Percentiles rank a stretch among this genome's conserved stretches.
Evolutionary conservation across 1,139 yeast genomes (phyloP).

Genomic region (Blastobotrys buckinghamii): DNA sequence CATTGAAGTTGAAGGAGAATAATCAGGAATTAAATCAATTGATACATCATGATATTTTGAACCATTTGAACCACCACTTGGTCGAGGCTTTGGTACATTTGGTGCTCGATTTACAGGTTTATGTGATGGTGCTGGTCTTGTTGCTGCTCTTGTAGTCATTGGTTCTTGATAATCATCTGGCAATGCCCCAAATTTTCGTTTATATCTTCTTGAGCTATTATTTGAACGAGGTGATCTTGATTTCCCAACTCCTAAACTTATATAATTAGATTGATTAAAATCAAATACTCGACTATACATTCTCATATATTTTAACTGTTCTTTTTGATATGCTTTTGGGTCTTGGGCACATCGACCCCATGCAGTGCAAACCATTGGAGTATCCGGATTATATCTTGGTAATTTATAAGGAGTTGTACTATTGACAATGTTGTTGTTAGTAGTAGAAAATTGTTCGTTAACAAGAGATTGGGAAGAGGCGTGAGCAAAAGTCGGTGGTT

Average conservation of each 20-base stretch:
- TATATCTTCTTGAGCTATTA: not conserved
- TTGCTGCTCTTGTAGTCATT: constrained; percentile 4
- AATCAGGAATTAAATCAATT: constrained; percentile 49
- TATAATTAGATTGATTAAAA: constrained; percentile 30
- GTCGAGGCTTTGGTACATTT: constrained; percentile 15
- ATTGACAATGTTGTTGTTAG: not conserved
- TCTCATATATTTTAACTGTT: constrained; percentile 27
- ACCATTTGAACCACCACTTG: constrained; percentile 10
- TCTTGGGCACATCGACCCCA: constrained; percentile 28
- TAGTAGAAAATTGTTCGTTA: not conserved
- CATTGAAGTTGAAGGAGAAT: constrained; percentile 60
- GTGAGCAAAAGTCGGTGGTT: no score
- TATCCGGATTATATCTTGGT: constrained; percentile 18
- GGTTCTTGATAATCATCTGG: constrained; percentile 9
- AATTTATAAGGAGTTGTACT: constrained; percentile 14
- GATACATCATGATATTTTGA: constrained; percentile 37
- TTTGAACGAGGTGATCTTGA: no score
- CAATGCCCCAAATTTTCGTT: not conserved
- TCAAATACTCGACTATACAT: constrained; percentile 27
- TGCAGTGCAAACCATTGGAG: constrained; percentile 22
- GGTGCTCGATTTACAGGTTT: constrained; percentile 6
- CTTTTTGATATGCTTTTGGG: constrained; percentile 27
- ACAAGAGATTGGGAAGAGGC: no score
- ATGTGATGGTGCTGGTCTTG: constrained; percentile 1
- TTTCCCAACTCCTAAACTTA: not conserved